phyloP scores from a whole-genome alignment of 2,329 filamentous ascomycete genomes.

The Phialocephala subalpina region DNA sequence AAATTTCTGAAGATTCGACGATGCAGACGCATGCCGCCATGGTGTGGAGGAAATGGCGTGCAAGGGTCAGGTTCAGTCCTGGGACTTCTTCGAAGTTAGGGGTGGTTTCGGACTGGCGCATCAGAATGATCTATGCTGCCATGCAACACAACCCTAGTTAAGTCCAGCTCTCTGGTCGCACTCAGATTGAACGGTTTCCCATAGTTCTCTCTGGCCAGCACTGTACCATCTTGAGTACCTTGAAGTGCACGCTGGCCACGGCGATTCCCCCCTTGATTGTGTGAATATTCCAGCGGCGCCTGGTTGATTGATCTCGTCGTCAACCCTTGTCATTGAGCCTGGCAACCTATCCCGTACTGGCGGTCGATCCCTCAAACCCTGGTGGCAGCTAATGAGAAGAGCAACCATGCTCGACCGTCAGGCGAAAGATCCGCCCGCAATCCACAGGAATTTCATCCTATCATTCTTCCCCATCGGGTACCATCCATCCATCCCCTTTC shows the following conservation, averaged over 20 bases:
- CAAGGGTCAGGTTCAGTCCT: not conserved
- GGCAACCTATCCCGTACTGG: not conserved
- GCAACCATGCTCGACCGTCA: not conserved
- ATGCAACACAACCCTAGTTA: not conserved
- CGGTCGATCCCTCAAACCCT: conserved; percentile 1
- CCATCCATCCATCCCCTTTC: not conserved
- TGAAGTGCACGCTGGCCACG: not conserved
- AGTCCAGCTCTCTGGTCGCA: not conserved
- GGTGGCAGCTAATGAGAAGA: not conserved
- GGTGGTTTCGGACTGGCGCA: conserved; percentile 8
- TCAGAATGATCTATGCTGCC: conserved; percentile 3
- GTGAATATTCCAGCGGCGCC: conserved; percentile 7
- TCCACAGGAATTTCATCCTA: too few species aligned
- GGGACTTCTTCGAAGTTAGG: not conserved
- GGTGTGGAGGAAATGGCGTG: conserved; percentile 1
- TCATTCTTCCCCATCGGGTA: not conserved
- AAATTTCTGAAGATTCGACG: conserved; percentile 1
- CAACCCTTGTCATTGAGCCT: too few species aligned
- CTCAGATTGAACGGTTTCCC: not conserved
- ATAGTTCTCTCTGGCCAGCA: not conserved
- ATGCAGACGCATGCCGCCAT: not conserved
- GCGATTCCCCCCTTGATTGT: not conserved
- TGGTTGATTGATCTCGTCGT: not conserved
- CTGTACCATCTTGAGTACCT: not conserved
- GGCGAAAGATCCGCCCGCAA: too few species aligned